A percentile compares a stretch with the other conserved stretches of the same genome.
Conservation (phyloP, 1,284 basidiomycete species). For the Irpex rosettiformis region DNA sequence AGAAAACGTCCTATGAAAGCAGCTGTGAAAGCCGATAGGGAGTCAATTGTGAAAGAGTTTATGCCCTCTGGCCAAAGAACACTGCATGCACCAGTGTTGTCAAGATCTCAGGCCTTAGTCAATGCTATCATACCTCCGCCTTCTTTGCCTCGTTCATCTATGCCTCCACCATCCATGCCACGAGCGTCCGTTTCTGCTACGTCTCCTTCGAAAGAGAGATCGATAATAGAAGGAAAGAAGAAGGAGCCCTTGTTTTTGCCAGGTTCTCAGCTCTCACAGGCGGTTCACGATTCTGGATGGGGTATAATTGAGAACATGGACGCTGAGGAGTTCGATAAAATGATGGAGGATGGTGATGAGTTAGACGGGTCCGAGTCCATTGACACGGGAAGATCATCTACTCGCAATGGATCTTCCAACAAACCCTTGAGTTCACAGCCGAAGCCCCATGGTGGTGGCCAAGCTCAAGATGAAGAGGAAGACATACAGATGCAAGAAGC, state of each 20-base stretch:
- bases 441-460: background rate
- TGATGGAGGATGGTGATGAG: slow-evolving; percentile 36
- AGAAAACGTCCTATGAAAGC: slow-evolving; percentile 53
- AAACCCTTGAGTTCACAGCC: slow-evolving; percentile 6
- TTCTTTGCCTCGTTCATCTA: background rate
- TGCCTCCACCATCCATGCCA: slow-evolving; percentile 10
- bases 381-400: background rate
- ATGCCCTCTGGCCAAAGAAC: slow-evolving; percentile 25
- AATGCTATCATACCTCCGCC: slow-evolving; percentile 15
- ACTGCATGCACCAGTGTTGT: background rate
- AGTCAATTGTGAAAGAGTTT: slow-evolving; percentile 22
- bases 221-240: slow-evolving; percentile 13
- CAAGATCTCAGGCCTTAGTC: background rate
- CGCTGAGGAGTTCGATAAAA: slow-evolving; percentile 53
- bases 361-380: slow-evolving; percentile 6
- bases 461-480: slow-evolving; percentile 1
- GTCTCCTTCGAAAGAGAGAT: background rate
- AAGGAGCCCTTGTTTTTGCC: slow-evolving; percentile 64
- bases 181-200: slow-evolving; percentile 1
- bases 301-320: slow-evolving; percentile 59
- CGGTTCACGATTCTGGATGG: slow-evolving; percentile 54
- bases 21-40: slow-evolving; percentile 44
- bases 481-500: background rate
- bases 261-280: slow-evolving; percentile 54
- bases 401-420: background rate